Conservation (phyloP, 305 asterid genomes). For the Ajuga reptans region DNA sequence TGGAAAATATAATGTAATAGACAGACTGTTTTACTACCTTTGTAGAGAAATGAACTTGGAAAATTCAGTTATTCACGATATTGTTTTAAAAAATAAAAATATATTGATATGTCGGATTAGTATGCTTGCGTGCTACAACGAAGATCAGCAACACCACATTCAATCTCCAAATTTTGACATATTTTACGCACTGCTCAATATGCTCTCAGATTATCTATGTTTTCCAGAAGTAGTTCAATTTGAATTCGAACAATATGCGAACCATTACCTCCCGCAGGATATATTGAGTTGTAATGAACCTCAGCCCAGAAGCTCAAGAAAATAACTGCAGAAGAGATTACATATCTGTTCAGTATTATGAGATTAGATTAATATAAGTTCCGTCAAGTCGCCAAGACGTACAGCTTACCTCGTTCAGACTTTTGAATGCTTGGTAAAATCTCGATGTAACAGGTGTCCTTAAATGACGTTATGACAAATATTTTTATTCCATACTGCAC, state of each 20-base stretch:
- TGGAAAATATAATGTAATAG: conserved; percentile 20
- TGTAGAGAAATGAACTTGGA: not conserved
- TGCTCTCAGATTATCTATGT: not conserved
- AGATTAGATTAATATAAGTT: not conserved
- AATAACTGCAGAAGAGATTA: conserved; percentile 44
- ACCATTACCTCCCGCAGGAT: conserved; percentile 64
- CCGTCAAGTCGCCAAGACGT: not conserved
- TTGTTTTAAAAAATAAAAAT: too few relatives aligned
- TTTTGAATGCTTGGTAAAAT: conserved; percentile 68
- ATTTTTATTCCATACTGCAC: conserved; percentile 90
- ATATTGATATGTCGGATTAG: too few relatives aligned
- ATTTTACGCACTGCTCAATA: too few relatives aligned
- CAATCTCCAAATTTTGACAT: too few relatives aligned
- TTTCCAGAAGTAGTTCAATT: not conserved
- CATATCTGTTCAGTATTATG: not conserved
- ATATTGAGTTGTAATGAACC: conserved; percentile 83
- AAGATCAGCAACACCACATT: too few relatives aligned
- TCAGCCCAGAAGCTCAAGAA: conserved; percentile 86
- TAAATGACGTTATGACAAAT: conserved; percentile 85
- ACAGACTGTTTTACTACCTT: not conserved
- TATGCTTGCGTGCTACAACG: too few relatives aligned
- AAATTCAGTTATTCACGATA: not conserved
- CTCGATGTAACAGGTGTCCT: conserved; percentile 94
- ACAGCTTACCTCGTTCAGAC: conserved; percentile 73
- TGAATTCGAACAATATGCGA: not conserved